Percentiles rank a stretch among this genome's conserved stretches.
Conservation (phyloP, 2,329 filamentous ascomycete species). For the Raffaelea deltoideospora region DNA sequence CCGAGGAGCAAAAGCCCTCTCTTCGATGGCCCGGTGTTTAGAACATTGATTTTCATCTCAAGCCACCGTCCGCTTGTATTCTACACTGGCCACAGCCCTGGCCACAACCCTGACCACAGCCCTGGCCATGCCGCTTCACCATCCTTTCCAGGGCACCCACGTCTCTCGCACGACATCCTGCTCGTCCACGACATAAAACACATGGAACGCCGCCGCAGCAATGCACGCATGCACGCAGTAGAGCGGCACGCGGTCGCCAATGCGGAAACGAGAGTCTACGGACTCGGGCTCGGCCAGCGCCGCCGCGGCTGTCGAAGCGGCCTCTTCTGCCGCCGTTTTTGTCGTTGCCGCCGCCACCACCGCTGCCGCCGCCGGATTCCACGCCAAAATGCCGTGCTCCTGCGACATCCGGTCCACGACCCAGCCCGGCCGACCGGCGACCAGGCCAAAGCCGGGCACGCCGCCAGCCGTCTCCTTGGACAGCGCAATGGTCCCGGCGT, state of each 20-base stretch:
- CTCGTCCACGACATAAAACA: constrained; percentile 21
- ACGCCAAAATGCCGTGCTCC: constrained; percentile 60
- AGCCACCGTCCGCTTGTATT: too few relatives aligned
- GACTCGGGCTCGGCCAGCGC: too few relatives aligned
- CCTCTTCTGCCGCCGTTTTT: too few relatives aligned
- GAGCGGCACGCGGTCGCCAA: constrained; percentile 19
- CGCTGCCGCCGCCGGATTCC: constrained; percentile 19
- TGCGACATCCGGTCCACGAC: constrained; percentile 57
- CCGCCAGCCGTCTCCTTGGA: constrained; percentile 16
- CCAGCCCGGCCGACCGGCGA: constrained; percentile 34
- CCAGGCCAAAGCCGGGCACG: background rate
- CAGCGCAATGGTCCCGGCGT: constrained; percentile 52
- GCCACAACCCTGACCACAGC: too few relatives aligned
- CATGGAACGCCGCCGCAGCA: constrained; percentile 19
- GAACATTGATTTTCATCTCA: too few relatives aligned
- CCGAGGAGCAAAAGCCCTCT: too few relatives aligned
- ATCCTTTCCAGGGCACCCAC: constrained; percentile 23
- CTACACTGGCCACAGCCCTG: too few relatives aligned
- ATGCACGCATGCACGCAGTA: constrained; percentile 21
- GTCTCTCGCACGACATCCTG: constrained; percentile 17
- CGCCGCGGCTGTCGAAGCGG: too few relatives aligned
- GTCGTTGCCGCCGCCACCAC: background rate
- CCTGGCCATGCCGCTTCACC: constrained; percentile 7
- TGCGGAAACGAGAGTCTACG: too few relatives aligned
- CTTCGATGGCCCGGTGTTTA: too few relatives aligned